Base-by-base conservation (phyloP, 352 stramenopile species). In the Globisporangium uncinulatum region DNA sequence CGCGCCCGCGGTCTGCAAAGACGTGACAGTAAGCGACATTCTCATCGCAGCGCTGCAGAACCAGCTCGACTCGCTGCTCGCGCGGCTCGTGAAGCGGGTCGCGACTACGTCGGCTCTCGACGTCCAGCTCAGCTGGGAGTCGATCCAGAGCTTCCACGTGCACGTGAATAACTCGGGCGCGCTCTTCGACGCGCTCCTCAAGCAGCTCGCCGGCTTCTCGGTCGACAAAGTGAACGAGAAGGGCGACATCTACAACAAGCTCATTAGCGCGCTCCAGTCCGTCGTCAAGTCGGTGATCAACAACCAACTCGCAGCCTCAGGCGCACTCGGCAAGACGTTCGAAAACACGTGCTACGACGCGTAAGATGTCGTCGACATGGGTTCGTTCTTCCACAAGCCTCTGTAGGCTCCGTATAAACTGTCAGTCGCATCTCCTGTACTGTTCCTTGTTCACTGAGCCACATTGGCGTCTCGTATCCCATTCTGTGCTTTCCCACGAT, bases 21-120 rank as follows among this genome's bases (percentile, higher is more conserved):
- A 69, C 21, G 55, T 73, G 15, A 73, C 69, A 1, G 59, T 73
- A 37, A 70, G 51, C 52, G 65, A 69, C 54, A 57, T 76, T 32
- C 47, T 76, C 17, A 65, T 51, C 1, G 70, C 61, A 21, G 62
- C 62, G 36, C 54, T 76, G 43, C 65, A 59, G 36, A 31, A n/a
- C 14, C 46, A 65, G 36, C 36, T 69, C 21, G 65, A 45, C 37
- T 50, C 61, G 14, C 50, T 75, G 34, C 54, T 74, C 53, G 51
- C 29, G 51, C 46, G 62, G n/a, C 67, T 81, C 41, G 57, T 76
- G 56, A 63, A 71, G 34, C 63, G 73, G 41, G 74, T 78, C 60
- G 69, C 62, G 59, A 68, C 67, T 37, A 69, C 66, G 34, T 69
- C 63, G 60, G 34, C 76, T 42, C 57, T 67, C 69, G 55, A 61